phyloP scores from a whole-genome alignment of 106 monocot genomes.

The Apostasia ramifera region DNA sequence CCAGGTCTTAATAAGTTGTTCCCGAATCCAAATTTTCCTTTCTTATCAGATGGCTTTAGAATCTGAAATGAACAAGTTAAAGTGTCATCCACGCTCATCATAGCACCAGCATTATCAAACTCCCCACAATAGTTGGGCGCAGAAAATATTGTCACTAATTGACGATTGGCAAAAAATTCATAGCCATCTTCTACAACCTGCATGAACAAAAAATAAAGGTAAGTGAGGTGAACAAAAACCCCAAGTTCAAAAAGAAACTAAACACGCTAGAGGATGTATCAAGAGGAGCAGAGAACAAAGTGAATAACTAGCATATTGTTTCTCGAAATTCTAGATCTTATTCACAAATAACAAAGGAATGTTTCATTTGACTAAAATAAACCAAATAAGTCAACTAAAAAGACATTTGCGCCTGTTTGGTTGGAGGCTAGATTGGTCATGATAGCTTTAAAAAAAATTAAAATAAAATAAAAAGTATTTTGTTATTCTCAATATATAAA shows the following conservation, averaged over 20 bases:
- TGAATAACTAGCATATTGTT: too few relatives aligned
- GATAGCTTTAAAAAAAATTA: too few relatives aligned
- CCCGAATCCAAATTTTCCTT: slow-evolving; percentile 25
- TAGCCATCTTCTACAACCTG: slow-evolving; percentile 25
- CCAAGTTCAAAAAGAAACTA: too few relatives aligned
- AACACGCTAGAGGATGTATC: not conserved
- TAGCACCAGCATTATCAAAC: slow-evolving; percentile 26
- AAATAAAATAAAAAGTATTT: too few relatives aligned
- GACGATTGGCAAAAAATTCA: slow-evolving; percentile 23
- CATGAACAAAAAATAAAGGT: not conserved
- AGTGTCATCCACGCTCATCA: slow-evolving; percentile 24
- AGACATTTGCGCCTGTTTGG: too few relatives aligned
- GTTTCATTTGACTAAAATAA: too few relatives aligned
- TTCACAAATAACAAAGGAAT: too few relatives aligned
- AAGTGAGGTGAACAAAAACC: too few relatives aligned
- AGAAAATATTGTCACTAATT: slow-evolving; percentile 24
- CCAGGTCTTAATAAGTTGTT: slow-evolving; percentile 16
- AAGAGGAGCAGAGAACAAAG: not conserved
- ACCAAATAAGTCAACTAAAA: too few relatives aligned
- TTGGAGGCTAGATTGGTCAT: too few relatives aligned
- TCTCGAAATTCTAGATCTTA: too few relatives aligned
- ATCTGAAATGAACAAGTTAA: slow-evolving; percentile 25
- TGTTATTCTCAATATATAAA: too few relatives aligned
- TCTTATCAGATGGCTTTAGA: slow-evolving; percentile 22
- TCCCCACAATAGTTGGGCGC: slow-evolving; percentile 25